Evolutionary conservation across 106 monocot species (phyloP).

Genomic region (Dendrobium huoshanense): DNA sequence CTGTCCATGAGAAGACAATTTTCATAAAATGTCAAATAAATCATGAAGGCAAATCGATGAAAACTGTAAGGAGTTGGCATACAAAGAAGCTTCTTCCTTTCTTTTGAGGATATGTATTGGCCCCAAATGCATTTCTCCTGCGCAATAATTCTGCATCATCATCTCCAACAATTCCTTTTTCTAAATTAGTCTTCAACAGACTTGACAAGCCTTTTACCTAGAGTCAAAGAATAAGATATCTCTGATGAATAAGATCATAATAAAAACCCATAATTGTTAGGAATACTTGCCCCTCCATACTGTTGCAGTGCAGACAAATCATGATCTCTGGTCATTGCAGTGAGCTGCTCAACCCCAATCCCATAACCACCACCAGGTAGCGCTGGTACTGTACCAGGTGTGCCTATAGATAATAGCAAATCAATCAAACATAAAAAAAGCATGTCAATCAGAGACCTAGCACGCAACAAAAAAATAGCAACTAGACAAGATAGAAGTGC

Average conservation of each 20-base stretch:
- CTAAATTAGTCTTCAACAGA: slow-evolving; percentile 35
- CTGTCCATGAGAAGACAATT: slow-evolving; percentile 13
- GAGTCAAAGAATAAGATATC: not conserved
- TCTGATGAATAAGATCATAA: not conserved
- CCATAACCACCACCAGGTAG: slow-evolving; percentile 43
- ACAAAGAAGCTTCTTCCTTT: slow-evolving; percentile 50
- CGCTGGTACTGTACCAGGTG: slow-evolving; percentile 15
- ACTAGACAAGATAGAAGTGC: not conserved
- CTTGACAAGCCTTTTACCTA: slow-evolving; percentile 46
- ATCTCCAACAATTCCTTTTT: slow-evolving; percentile 34
- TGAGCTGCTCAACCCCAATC: slow-evolving; percentile 70
- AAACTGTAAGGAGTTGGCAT: slow-evolving; percentile 14
- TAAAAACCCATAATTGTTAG: not conserved
- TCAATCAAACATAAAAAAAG: not conserved
- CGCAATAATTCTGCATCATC: slow-evolving; percentile 31
- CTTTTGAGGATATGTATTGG: slow-evolving; percentile 54
- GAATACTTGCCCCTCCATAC: slow-evolving; percentile 63
- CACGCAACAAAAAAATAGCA: not conserved
- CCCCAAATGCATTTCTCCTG: slow-evolving; percentile 34
- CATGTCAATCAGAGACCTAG: not conserved
- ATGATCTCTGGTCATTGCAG: slow-evolving; percentile 74
- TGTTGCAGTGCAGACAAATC: slow-evolving; percentile 54
- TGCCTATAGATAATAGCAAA: slow-evolving; percentile 3
- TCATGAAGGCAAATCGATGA: slow-evolving; percentile 2
- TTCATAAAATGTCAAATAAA: slow-evolving; percentile 10